Base-by-base conservation (phyloP, 2,329 filamentous ascomycete genomes). In the Calonectria leucothoes region DNA sequence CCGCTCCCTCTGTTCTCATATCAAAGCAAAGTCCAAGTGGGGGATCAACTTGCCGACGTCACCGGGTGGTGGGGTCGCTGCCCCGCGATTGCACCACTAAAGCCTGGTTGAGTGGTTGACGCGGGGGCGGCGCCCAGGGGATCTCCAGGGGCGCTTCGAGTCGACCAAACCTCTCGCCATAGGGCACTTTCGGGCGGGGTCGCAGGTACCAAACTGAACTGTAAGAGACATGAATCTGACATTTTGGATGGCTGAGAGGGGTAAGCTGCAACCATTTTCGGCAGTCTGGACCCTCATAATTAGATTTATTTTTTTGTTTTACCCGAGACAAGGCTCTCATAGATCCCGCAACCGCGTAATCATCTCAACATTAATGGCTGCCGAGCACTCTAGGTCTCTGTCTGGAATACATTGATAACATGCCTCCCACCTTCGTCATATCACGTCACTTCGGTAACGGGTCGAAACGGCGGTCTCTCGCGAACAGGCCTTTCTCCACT, bases 31-130 rank as follows among this genome's bases (percentile, higher is more conserved):
- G 33, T 23, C 59, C 51, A 67, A 39, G 75, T 75, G 76, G 76
- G 76, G 69, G 39, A 48, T 64, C 66, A 39, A 12, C 33, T 49
- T 23, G 49, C 51, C 33, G 27, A 52, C 74, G 65, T 71, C 68
- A 74, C 73, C 49, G 66, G 42, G 61, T 15, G 55, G 71, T 79
- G 76, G 78, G 74, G 76, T 78, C 74, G 20, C 48, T 49, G 42
- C 48, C 64, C 51, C 39, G 59, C 67, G 67, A 75, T 73, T 69
- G 65, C 63, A 37, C 51, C 51, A 23, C 20, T 39, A 25, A 14
- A 33, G 33, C 23, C 55, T 61, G 15, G 55, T 23, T 61, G 64
- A 17, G 27, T 42, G 61, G 63, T 35, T 66, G 31, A 17, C 45
- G 35, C 55, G 55, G 55, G 55, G 64, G 39, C 49, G 31, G 52